phyloP scores from a whole-genome alignment of 208 protist species.

The Angomonas ambiguus region DNA sequence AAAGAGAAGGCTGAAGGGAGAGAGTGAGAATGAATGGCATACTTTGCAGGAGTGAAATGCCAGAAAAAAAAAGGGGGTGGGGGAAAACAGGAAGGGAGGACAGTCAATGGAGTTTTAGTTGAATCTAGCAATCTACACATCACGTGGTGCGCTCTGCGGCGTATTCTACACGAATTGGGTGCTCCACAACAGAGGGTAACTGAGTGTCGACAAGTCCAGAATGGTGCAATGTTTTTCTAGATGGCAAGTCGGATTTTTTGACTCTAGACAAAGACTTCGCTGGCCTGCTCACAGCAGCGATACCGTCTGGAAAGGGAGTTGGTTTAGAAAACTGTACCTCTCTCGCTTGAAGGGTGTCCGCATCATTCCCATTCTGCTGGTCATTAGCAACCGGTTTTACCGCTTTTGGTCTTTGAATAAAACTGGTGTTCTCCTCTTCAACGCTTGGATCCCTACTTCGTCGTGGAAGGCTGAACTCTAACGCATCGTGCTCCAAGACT shows the following conservation, averaged over 20 bases:
- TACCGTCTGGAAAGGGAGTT: not conserved
- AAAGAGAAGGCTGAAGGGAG: too few species aligned
- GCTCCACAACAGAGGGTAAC: not conserved
- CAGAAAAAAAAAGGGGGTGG: too few species aligned
- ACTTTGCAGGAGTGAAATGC: too few species aligned
- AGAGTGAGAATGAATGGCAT: too few species aligned
- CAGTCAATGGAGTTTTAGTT: too few species aligned
- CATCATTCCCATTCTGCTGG: too few species aligned
- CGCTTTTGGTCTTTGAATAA: not conserved
- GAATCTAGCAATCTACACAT: not conserved
- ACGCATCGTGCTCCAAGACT: not conserved
- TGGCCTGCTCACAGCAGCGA: not conserved
- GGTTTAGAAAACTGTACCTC: not conserved
- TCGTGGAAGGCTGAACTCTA: not conserved
- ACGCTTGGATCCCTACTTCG: not conserved
- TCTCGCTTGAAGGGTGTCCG: not conserved
- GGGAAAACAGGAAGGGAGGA: not conserved
- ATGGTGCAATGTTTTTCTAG: not conserved
- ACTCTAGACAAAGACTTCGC: not conserved
- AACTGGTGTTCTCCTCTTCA: not conserved
- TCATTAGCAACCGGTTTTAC: not conserved
- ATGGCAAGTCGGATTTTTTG: not conserved
- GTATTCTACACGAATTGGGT: not conserved
- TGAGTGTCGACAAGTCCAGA: not conserved
- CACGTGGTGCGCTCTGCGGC: too few species aligned